Percentiles rank a stretch among this genome's conserved stretches.
These are phyloP conservation scores for Delitschia confertaspora DNA, from an alignment of 495 filamentous ascomycete species.

Conservation along the genomic window DNA sequence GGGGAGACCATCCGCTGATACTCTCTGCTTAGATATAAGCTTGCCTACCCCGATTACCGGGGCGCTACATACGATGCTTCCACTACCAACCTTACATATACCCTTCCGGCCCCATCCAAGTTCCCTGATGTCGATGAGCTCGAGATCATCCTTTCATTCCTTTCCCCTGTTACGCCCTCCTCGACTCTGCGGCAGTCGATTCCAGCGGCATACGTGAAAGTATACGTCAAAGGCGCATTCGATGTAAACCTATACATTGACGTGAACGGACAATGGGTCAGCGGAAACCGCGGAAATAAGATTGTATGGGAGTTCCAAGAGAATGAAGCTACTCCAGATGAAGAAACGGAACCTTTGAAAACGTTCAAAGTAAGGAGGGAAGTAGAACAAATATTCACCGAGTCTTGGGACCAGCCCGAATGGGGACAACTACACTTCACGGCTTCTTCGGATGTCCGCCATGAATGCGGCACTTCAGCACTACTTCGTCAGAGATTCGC, in stretches of 20 bases:
- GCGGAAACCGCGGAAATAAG: conserved; percentile 56
- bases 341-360: too few relatives aligned
- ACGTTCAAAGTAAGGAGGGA: conserved; percentile 57
- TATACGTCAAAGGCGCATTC: conserved; percentile 61
- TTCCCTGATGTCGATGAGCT: conserved; percentile 35
- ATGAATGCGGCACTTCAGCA: conserved; percentile 64
- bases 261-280: conserved; percentile 83
- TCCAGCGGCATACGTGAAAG: conserved; percentile 75
- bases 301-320: conserved; percentile 60
- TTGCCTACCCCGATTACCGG: conserved; percentile 62
- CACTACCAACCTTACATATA: conserved; percentile 84
- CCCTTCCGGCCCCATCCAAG: conserved; percentile 45
- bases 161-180: conserved; percentile 86
- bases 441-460: conserved; percentile 54
- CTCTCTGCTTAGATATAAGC: conserved; percentile 44
- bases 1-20: not conserved
- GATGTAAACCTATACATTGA: conserved; percentile 81
- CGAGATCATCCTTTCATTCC: conserved; percentile 70
- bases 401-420: conserved; percentile 68
- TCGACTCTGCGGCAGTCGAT: conserved; percentile 87
- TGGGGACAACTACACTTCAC: conserved; percentile 83
- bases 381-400: conserved; percentile 61
- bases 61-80: conserved; percentile 85
- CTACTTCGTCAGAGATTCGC: conserved; percentile 66
- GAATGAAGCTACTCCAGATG: conserved; percentile 35